These are phyloP conservation scores for Mucor mucedo DNA, from an alignment of 371 early-diverging fungal genomes.

Conservation along the genomic window DNA sequence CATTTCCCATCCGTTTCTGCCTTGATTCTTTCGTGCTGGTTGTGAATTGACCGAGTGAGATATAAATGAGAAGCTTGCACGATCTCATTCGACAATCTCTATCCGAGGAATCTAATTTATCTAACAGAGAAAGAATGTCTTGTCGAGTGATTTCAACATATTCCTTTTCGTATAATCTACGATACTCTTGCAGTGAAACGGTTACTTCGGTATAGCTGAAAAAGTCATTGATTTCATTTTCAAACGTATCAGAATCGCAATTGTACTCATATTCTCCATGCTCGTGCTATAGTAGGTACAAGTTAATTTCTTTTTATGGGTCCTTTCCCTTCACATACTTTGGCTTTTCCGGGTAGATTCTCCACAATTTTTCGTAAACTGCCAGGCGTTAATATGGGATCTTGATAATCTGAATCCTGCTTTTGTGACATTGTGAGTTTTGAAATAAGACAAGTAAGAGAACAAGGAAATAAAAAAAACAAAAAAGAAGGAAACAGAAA, in stretches of 20 bases:
- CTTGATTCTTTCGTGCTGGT: slow-evolving; percentile 1
- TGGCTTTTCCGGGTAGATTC: slow-evolving; percentile 35
- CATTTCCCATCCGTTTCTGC: slow-evolving; percentile 13
- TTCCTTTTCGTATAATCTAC: slow-evolving; percentile 44
- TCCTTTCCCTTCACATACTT: slow-evolving; percentile 5
- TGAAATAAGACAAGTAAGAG: not conserved
- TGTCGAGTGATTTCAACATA: not conserved
- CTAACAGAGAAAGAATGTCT: slow-evolving; percentile 1
- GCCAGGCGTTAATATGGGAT: slow-evolving; percentile 39
- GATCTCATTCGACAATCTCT: slow-evolving; percentile 1
- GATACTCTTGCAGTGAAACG: slow-evolving; percentile 50
- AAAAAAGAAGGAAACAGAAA: not conserved
- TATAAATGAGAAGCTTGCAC: not conserved
- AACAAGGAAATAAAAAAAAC: not conserved
- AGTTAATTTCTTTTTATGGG: not conserved
- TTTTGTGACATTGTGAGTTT: not conserved
- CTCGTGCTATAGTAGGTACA: slow-evolving; percentile 41
- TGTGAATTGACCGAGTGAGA: slow-evolving; percentile 9
- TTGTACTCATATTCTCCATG: slow-evolving; percentile 62
- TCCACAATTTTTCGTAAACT: slow-evolving; percentile 43
- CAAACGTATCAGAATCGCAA: slow-evolving; percentile 62
- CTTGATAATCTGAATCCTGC: slow-evolving; percentile 10
- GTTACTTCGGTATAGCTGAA: slow-evolving; percentile 68
- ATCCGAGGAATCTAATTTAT: not conserved
- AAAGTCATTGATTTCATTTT: slow-evolving; percentile 78